Evolutionary conservation across 768 basidiomycete species (phyloP).

Genomic region (Podaxis pistillaris): DNA sequence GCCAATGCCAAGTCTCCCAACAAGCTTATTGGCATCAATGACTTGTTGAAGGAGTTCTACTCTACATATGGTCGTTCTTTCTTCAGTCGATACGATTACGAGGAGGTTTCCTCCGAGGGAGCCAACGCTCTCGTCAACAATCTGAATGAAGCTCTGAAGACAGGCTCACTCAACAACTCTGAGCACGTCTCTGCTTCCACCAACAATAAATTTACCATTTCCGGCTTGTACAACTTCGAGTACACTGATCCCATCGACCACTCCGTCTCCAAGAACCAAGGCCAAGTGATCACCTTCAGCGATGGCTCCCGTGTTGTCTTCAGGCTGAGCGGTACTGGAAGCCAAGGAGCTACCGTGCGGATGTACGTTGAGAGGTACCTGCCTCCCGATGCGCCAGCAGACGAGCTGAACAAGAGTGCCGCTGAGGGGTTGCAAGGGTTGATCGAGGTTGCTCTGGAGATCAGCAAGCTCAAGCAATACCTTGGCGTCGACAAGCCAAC

Average conservation of each 20-base stretch:
- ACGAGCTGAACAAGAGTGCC: slow-evolving; percentile 71
- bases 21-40: slow-evolving; percentile 85
- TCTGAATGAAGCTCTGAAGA: slow-evolving; percentile 69
- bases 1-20: slow-evolving; percentile 75
- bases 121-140: slow-evolving; percentile 83
- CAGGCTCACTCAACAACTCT: slow-evolving; percentile 66
- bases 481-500: slow-evolving; percentile 89
- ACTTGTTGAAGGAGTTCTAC: slow-evolving; percentile 86
- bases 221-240: slow-evolving; percentile 80
- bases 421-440: slow-evolving; percentile 91
- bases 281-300: slow-evolving; percentile 86
- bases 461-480: slow-evolving; percentile 84
- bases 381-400: slow-evolving; percentile 61
- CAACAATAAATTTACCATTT: slow-evolving; percentile 71
- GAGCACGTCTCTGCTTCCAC: slow-evolving; percentile 67
- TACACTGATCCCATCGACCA: slow-evolving; percentile 99
- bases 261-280: slow-evolving; percentile 92
- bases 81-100: slow-evolving; percentile 99
- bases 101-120: slow-evolving; percentile 90
- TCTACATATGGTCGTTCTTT: slow-evolving; percentile 92
- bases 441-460: slow-evolving; percentile 89
- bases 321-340: slow-evolving; percentile 94
- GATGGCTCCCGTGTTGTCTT: slow-evolving; percentile 96
- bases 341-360: slow-evolving; percentile 93
- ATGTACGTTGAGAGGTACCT: slow-evolving; percentile 96